A percentile compares a stretch with the other conserved stretches of the same genome.
These are phyloP conservation scores for Lithospermum erythrorhizon DNA, from an alignment of 257 asterid genomes.

Conservation along the genomic window DNA sequence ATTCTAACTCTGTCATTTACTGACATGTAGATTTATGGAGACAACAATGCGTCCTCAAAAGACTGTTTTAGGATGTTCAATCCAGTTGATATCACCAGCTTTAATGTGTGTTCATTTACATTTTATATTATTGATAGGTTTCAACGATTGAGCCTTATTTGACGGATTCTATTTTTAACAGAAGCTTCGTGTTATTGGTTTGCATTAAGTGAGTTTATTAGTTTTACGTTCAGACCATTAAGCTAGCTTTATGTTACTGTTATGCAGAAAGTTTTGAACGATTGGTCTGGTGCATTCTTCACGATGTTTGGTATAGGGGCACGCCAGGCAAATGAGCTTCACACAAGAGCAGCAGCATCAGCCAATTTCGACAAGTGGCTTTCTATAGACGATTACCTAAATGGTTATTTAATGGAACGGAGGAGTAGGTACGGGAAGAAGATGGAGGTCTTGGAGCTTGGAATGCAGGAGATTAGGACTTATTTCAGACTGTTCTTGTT, in stretches of 20 bases:
- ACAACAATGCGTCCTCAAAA: constrained; percentile 59
- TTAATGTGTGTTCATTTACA: constrained; percentile 45
- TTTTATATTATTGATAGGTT: not conserved
- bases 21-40: constrained; percentile 81
- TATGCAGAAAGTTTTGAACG: constrained; percentile 72
- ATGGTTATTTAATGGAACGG: constrained; percentile 74
- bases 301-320: constrained; percentile 68
- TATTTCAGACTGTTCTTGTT: constrained; percentile 83
- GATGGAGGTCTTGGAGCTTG: constrained; percentile 85
- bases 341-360: constrained; percentile 26
- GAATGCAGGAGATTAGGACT: constrained; percentile 87
- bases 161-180: not conserved
- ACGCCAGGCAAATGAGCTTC: constrained; percentile 54
- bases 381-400: constrained; percentile 81
- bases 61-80: constrained; percentile 99
- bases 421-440: constrained; percentile 76
- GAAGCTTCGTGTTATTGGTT: not conserved
- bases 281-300: constrained; percentile 89
- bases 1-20: constrained; percentile 3
- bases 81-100: constrained; percentile 70
- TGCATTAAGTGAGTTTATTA: not conserved
- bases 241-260: not conserved
- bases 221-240: not conserved
- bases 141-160: no score
- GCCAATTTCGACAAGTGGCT: constrained; percentile 58